phyloP scores from a whole-genome alignment of 352 stramenopile genomes.

The Thraustotheca clavata region DNA sequence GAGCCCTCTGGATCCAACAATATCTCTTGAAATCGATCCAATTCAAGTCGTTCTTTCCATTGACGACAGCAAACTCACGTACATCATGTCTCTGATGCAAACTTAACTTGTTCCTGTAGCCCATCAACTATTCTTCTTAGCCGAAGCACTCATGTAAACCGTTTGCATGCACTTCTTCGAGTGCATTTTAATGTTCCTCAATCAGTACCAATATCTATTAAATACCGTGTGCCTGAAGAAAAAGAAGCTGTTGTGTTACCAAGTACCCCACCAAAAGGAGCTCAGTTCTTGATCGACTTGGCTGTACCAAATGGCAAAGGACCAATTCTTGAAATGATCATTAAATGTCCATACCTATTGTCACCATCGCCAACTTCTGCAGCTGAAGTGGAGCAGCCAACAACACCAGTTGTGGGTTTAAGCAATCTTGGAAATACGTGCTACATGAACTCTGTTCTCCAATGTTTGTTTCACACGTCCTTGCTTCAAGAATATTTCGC shows the following conservation, averaged over 20 bases:
- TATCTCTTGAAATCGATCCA: not conserved
- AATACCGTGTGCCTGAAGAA: no score
- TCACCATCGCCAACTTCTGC: not conserved
- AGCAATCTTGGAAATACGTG: slow-evolving; percentile 88
- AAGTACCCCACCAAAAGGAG: not conserved
- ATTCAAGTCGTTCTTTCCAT: not conserved
- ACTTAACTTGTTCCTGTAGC: not conserved
- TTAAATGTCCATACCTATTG: not conserved
- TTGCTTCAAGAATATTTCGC: slow-evolving; percentile 89
- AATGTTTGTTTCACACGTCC: slow-evolving; percentile 88
- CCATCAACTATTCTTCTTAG: not conserved
- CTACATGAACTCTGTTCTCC: slow-evolving; percentile 84
- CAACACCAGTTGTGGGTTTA: slow-evolving; percentile 41
- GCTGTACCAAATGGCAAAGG: not conserved
- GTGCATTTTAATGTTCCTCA: not conserved
- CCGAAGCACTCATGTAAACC: not conserved
- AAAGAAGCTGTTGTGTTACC: no score
- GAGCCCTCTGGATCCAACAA: not conserved
- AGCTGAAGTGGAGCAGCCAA: no score
- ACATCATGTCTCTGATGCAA: not conserved
- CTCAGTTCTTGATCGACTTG: not conserved
- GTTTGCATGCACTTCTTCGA: not conserved
- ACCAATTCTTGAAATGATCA: not conserved
- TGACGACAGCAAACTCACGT: not conserved
- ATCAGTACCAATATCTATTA: not conserved